Evolutionary conservation across 768 basidiomycete species (phyloP), one percentile per base, ranked within the genome.

Genomic region (Psilocybe azurescens): DNA sequence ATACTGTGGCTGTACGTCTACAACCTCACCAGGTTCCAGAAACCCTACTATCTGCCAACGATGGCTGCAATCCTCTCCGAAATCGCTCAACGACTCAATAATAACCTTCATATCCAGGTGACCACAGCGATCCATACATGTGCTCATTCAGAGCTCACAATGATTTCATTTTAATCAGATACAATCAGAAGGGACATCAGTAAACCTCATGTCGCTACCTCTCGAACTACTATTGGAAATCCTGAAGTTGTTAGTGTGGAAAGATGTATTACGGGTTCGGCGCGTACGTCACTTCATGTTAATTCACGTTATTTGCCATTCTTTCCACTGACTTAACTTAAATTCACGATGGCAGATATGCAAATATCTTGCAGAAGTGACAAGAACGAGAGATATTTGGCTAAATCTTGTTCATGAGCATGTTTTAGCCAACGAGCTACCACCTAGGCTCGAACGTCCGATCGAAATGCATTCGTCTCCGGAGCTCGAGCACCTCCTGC

Each of bases 171-270:
- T 24, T 24, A 24, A 24, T 24, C 24, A 24, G 24, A 24, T 24
- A 24, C 24, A 24, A 24, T 24, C 24, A 24, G 24, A 24, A 24
- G 24, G 24, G 24, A 24, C 24, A 24, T 24, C 24, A 24, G 24
- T 24, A 24, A 24, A 24, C 2, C 24, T 24, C 24, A 24, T 24
- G 24, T 24, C 24, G 24, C 59, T 60, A 24, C 52, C 59, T 3
- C 33, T 44, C 24, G 59, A 54, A 29, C 7, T 60, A 3, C 30
- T 60, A 18, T 8, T 49, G 13, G 53, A 60, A 29, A 50, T 60
- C 11, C 36, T 60, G n/a, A 54, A 60, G 36, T 33, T 20, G 18
- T 16, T 55, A 18, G n/a, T 28, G 24, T 60, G 59, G 59, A 38
- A 33, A 16, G 59, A 60, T 11, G 10, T 60, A 7, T 33, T 60